phyloP scores from a whole-genome alignment of 768 basidiomycete species.

The Leccinum boreale region DNA sequence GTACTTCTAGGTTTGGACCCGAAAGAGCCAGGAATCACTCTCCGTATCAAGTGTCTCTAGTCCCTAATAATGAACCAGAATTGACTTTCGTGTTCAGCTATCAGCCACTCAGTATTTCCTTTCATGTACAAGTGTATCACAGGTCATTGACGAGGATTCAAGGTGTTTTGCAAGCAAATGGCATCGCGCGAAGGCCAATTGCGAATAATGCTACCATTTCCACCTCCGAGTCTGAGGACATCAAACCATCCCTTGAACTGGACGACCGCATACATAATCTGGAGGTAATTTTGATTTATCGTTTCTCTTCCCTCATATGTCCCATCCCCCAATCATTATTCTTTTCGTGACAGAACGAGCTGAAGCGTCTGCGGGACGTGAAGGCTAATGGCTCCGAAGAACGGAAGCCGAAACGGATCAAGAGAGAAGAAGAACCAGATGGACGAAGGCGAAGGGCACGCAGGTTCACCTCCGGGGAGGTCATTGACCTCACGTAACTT shows the following conservation, averaged over 20 bases:
- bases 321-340: not conserved
- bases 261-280: conserved; percentile 2
- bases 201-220: not conserved
- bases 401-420: conserved; percentile 15
- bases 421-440: conserved; percentile 7
- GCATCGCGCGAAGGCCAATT: not conserved
- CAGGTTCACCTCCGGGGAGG: not conserved
- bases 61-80: not conserved
- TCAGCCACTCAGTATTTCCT: not conserved
- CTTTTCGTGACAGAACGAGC: conserved; percentile 5
- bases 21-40: not conserved
- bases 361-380: conserved; percentile 13
- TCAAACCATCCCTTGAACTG: not conserved
- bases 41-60: not conserved
- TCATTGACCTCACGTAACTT: conserved; percentile 19
- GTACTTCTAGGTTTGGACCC: not conserved
- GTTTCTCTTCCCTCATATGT: not conserved
- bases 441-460: not conserved
- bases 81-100: not conserved
- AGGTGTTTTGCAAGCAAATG: not conserved
- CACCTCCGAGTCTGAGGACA: not conserved
- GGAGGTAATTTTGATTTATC: conserved; percentile 1
- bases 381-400: not conserved
- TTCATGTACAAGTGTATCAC: not conserved
- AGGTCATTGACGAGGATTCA: not conserved